Base-by-base conservation (phyloP, 2,329 filamentous ascomycete species). In the Chaetomiaceae sp. region DNA sequence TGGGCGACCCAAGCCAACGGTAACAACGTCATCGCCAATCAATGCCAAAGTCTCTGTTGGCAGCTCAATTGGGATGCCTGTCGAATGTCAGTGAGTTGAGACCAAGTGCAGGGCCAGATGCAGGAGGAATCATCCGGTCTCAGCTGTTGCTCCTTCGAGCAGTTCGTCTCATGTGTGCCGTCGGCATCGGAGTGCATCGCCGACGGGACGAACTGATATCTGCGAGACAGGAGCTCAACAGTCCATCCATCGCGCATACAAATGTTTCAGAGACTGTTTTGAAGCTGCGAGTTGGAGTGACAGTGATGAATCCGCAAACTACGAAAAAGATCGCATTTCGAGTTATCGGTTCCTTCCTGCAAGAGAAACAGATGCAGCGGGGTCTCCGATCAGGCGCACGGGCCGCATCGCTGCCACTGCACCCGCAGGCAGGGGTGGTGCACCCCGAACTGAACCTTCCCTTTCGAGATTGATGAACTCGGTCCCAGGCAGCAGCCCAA, bases 341-440 rank as follows among this genome's bases (percentile, higher is more conserved):
- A 40, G 38, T 40, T 17, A 6, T 31, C 19, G 17, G 33, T 27
- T 47, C 50, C 43, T 42, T 53, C 38, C 51, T 54, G 51, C 46
- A 40, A 23, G 27, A 45, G 45, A 38, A 11, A 15, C 20, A 52
- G 22, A 33, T 39, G 45, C 51, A 49, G 38, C 17, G 15, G 7
- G 20, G 19, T 23, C 51, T 54, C 39, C 56, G 53, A 58, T 58
- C 55, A 60, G 56, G 55, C 47, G 58, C 60, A 62, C 60, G 34
- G 58, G 36, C 58, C 56, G 56, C 15, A 46, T 31, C 27, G n/a
- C n/a, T n/a, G n/a, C n/a, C n/a, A n/a, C 27, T 31, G 4, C 3
- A 31, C 5, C 33, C 14, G 15, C 29, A 33, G 31, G n/a, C 20
- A n/a, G 27, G 25, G 12, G 20, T 5, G 5, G 25, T 33, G 17